Base-by-base conservation (phyloP, 305 asterid species). In the Fraxinus sp. region DNA sequence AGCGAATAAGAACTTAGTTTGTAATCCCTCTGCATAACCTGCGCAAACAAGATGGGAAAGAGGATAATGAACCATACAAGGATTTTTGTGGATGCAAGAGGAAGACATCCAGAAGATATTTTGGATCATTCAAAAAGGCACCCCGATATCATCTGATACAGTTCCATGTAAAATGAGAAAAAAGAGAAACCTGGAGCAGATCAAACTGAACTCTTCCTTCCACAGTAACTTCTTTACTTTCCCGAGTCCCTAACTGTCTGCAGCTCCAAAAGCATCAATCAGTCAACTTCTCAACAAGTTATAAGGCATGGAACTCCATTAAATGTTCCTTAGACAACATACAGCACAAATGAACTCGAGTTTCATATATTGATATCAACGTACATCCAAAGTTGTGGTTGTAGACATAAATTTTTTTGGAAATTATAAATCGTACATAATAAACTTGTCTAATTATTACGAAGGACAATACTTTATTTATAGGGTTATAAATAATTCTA, bases 191-290 rank as follows among this genome's bases (percentile, higher is more conserved):
- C 99, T 97, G 98, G 78, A 97, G 87, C 82, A 97, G 89, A 90
- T 97, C 99, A 90, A 97, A 97, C 81, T 97, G 98, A 80, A 97
- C 98, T 91, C 99, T 93, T 83, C 99, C 99, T 90, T 93, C 99
- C 76, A 97, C 78, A 74, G 95, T 86, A 68, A 97, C 94, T 91
- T 97, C 99, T 90, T 97, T 97, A 92, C 98, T 93, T 85, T 94
- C 99, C 83, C 99, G 91, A 59, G 96, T 97, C 74, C 99, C 99
- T 35, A 83, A 89, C 84, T 97, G 99, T 86, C 99, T 97, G 98
- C 90, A 90, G 80, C 68, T 75, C 82, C 84, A 89, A 52, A 84
- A 68, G 71, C 74, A 84, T 88, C 59, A 79, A 62, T 90, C 84
- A 86, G 89, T 86, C 81, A 81, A 80, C 32, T 78, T 83, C 76